A percentile compares a stretch with the other conserved stretches of the same genome.
Conservation (phyloP, 2,329 filamentous ascomycete species). For the Ceratocystis colombiana region DNA sequence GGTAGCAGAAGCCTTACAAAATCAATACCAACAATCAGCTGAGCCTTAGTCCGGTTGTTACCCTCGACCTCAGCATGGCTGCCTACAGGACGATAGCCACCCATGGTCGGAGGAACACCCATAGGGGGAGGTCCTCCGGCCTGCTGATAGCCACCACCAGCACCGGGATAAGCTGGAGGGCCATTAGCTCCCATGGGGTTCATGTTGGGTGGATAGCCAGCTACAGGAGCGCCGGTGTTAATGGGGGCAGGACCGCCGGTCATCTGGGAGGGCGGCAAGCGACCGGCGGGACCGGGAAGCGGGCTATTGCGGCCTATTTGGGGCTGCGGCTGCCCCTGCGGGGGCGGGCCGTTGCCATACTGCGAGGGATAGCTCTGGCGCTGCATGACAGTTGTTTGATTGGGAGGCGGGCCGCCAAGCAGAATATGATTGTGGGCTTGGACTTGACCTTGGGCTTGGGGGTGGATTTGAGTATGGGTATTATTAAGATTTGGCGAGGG, state of each 20-base stretch:
- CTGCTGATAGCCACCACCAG: conserved; percentile 36
- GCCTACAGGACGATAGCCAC: conserved; percentile 29
- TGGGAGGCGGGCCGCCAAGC: conserved; percentile 26
- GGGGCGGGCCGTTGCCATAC: conserved; percentile 19
- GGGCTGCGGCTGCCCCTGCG: conserved; percentile 13
- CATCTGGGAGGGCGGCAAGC: conserved; percentile 51
- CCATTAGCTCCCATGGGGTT: conserved; percentile 34
- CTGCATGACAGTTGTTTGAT: conserved; percentile 47
- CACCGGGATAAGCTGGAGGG: conserved; percentile 39
- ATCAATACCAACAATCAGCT: conserved; percentile 97
- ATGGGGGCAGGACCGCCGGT: conserved; percentile 56
- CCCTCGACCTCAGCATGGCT: conserved; percentile 63
- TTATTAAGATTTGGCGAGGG: conserved; percentile 39
- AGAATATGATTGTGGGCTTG: no score
- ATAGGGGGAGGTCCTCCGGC: conserved; percentile 30
- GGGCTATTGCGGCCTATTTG: conserved; percentile 45
- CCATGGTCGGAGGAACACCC: conserved; percentile 10
- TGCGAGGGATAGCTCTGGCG: conserved; percentile 38
- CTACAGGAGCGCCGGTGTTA: conserved; percentile 51
- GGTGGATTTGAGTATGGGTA: neutral
- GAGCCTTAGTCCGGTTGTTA: conserved; percentile 81
- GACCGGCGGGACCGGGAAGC: conserved; percentile 40
- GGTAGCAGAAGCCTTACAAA: conserved; percentile 54
- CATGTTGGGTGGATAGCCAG: conserved; percentile 51
- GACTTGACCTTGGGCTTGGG: conserved; percentile 2